These are phyloP conservation scores for Blastobotrys raffinosifermentans DNA, from an alignment of 1,139 yeast genomes.

Conservation along the genomic window DNA sequence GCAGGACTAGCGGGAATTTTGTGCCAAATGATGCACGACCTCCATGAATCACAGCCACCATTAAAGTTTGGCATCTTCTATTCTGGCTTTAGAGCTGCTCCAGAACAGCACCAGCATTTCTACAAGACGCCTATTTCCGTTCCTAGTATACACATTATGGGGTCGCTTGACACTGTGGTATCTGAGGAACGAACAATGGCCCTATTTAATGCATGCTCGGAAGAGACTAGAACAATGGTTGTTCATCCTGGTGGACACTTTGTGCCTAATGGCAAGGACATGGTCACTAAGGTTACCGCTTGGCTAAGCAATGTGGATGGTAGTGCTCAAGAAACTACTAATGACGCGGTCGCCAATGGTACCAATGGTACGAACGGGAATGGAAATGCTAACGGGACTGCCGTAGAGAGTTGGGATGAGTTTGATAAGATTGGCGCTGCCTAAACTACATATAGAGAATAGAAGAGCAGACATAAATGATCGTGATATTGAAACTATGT, in stretches of 20 bases:
- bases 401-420: slow-evolving; percentile 31
- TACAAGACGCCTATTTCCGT: slow-evolving; percentile 44
- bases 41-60: slow-evolving; percentile 37
- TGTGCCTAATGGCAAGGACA: slow-evolving; percentile 66
- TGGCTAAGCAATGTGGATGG: slow-evolving; percentile 40
- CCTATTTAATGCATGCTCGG: slow-evolving; percentile 50
- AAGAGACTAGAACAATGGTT: slow-evolving; percentile 43
- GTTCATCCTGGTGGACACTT: slow-evolving; percentile 85
- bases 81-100: slow-evolving; percentile 67
- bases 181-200: slow-evolving; percentile 62
- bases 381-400: background rate
- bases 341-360: no score
- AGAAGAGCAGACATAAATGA: no score
- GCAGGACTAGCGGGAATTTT: slow-evolving; percentile 63
- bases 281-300: slow-evolving; percentile 50
- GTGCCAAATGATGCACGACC: slow-evolving; percentile 25
- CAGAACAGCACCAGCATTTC: slow-evolving; percentile 45
- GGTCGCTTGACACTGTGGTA: slow-evolving; percentile 85
- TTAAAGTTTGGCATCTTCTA: slow-evolving; percentile 68
- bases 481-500: background rate
- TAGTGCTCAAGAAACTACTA: slow-evolving; percentile 8
- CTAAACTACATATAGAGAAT: background rate
- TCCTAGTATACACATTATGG: slow-evolving; percentile 71
- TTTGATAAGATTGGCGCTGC: slow-evolving; percentile 38
- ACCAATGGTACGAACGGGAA: slow-evolving; percentile 5